Percentiles rank a stretch among this genome's conserved stretches.
phyloP scores from a whole-genome alignment of 768 basidiomycete genomes.

The Rubroboletus pulcherrimus region DNA sequence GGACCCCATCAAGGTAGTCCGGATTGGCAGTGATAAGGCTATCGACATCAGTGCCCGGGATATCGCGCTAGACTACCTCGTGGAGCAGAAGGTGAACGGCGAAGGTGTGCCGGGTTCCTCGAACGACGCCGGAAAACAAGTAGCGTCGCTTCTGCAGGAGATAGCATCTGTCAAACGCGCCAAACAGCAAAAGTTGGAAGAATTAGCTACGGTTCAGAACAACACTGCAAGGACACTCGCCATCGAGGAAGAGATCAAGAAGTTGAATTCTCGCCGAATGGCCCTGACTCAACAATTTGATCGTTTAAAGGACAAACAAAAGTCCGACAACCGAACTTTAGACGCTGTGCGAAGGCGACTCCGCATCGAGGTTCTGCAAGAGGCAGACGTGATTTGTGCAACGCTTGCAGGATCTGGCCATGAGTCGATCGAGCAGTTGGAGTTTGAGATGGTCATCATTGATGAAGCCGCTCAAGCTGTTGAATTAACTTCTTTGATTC shows the following conservation, averaged over 20 bases:
- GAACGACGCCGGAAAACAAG: constrained; percentile 54
- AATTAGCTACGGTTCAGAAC: constrained; percentile 54
- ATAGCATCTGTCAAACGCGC: constrained; percentile 64
- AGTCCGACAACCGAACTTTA: constrained; percentile 73
- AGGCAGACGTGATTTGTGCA: constrained; percentile 91
- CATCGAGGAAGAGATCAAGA: constrained; percentile 70
- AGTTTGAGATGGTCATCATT: constrained; percentile 95
- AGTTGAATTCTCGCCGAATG: constrained; percentile 61
- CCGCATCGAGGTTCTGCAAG: constrained; percentile 70
- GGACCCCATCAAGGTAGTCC: constrained; percentile 74
- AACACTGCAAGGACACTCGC: constrained; percentile 49
- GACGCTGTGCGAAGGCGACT: constrained; percentile 77
- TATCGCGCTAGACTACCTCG: constrained; percentile 81
- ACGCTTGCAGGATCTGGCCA: constrained; percentile 94
- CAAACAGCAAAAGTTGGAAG: constrained; percentile 56
- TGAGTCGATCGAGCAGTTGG: constrained; percentile 73
- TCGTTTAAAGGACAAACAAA: constrained; percentile 75
- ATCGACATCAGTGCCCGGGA: constrained; percentile 81
- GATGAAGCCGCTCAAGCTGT: constrained; percentile 98
- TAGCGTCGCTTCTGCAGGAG: constrained; percentile 57
- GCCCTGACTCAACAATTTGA: constrained; percentile 68
- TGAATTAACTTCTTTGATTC: constrained; percentile 92
- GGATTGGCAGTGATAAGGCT: constrained; percentile 75
- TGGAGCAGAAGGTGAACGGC: constrained; percentile 67
- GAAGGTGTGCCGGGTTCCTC: constrained; percentile 36